phyloP scores from a whole-genome alignment of 257 asterid species.

The Gentiana straminea region DNA sequence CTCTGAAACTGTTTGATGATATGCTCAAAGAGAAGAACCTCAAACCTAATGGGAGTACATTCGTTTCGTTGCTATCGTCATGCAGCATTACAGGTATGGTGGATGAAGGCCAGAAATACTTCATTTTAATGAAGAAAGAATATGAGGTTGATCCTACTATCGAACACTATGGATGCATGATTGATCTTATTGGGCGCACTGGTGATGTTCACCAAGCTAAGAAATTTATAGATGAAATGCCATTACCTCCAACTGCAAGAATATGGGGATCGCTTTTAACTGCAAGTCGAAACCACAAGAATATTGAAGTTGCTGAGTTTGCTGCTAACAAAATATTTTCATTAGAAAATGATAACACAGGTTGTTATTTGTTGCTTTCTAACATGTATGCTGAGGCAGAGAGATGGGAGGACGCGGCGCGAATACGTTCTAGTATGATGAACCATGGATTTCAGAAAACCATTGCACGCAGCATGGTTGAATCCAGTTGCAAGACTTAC shows the following conservation, averaged over 20 bases:
- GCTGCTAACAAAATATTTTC: constrained; percentile 32
- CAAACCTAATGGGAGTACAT: constrained; percentile 45
- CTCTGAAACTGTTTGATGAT: constrained; percentile 27
- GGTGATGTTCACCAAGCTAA: constrained; percentile 44
- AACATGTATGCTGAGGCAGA: constrained; percentile 54
- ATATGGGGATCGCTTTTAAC: constrained; percentile 62
- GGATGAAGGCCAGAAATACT: constrained; percentile 43
- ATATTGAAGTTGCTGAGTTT: constrained; percentile 46
- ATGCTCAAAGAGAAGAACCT: constrained; percentile 31
- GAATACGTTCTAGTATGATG: constrained; percentile 30
- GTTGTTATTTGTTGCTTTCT: constrained; percentile 53
- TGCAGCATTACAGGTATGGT: constrained; percentile 42
- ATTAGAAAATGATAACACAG: constrained; percentile 33
- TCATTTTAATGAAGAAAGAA: constrained; percentile 37
- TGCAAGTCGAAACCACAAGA: constrained; percentile 46
- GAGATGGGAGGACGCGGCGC: constrained; percentile 51
- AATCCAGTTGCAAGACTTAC: constrained; percentile 29
- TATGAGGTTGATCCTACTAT: constrained; percentile 42
- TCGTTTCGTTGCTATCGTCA: constrained; percentile 44
- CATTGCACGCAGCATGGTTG: constrained; percentile 29
- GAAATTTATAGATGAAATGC: constrained; percentile 43
- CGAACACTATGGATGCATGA: constrained; percentile 53
- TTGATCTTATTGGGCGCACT: constrained; percentile 45
- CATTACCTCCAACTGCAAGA: constrained; percentile 39
- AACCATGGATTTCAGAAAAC: constrained; percentile 34